These are phyloP conservation scores for Phylloboletellus chloephorus DNA, from an alignment of 1,284 basidiomycete species.

Conservation along the genomic window DNA sequence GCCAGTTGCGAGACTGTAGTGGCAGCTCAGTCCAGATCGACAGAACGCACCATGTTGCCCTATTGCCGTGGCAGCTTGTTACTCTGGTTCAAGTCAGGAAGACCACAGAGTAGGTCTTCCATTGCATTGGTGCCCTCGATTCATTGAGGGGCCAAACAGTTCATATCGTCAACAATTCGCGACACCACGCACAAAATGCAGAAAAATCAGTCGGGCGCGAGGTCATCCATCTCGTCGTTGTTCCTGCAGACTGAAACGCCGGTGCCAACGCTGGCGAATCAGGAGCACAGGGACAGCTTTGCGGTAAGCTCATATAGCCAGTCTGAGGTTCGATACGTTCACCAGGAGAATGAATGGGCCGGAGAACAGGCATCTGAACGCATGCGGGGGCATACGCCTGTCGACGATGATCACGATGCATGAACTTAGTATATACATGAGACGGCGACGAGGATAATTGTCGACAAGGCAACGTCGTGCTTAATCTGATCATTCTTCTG, in stretches of 20 bases:
- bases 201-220: conserved; percentile 32
- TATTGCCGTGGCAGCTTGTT: conserved; percentile 71
- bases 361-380: conserved; percentile 26
- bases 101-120: conserved; percentile 61
- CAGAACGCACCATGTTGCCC: conserved; percentile 79
- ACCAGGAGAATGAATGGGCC: conserved; percentile 30
- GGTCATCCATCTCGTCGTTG: conserved; percentile 24
- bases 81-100: conserved; percentile 75
- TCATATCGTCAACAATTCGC: conserved; percentile 58
- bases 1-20: conserved; percentile 1
- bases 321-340: conserved; percentile 30
- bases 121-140: not conserved
- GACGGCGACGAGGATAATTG: not conserved
- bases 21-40: conserved; percentile 8
- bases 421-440: conserved; percentile 22
- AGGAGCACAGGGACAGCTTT: conserved; percentile 29
- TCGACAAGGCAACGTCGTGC: conserved; percentile 8
- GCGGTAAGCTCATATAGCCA: conserved; percentile 31
- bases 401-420: conserved; percentile 30
- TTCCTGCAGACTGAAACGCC: conserved; percentile 32
- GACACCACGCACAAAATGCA: conserved; percentile 65
- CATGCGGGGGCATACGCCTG: conserved; percentile 25
- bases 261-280: conserved; percentile 29
- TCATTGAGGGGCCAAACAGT: conserved; percentile 35
- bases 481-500: conserved; percentile 24